Evolutionary conservation across 176 grass and related monocot genomes (phyloP), one percentile per base, ranked within the genome.

Genomic region (Triticum timopheevii): DNA sequence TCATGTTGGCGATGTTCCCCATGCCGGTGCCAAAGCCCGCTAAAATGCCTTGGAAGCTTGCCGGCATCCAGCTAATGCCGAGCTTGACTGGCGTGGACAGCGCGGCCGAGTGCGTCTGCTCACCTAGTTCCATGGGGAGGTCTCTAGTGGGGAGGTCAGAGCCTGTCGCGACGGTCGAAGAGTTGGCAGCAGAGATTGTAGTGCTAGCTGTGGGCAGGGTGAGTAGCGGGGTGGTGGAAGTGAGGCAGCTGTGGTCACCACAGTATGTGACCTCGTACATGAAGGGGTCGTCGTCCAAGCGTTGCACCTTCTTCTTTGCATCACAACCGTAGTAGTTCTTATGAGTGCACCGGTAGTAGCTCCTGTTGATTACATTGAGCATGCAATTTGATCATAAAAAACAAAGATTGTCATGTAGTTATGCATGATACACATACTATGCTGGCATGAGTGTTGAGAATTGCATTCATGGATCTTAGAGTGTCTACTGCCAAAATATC

Each of bases 281-380:
- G 79, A 76, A 93, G 0, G 97, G 89, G 66, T 99, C 90, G 6
- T 94, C 71, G 62, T 96, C 88, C 33, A 94, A 87, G 72, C 90
- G 84, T 61, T 99, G 97, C 54, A 99, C 89, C 67, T 92, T 92
- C 89, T 99, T 99, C 84, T 93, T 99, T 2, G 97, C 97, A 59
- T 85, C 80, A 63, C 97, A 99, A 6, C 97, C 94, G 33, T 94
- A 96, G 92, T 90, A 96, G 67, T 88, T 96, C 92, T 90, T 94
- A 83, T 99, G 92, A 1, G 94, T 96, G 92, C 97, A 99, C 68
- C 94, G 81, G 67, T 94, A 99, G 69, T 99, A 99, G 78, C 94
- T 94, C 80, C 97, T 99, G 89, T 61, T 16, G 12, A 69, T 80
- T 19, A 65, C 27, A 75, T 35, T 2, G 34, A 25, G 58, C 11